Evolutionary conservation across 192 early-diverging fungal species (phyloP), one percentile per base, ranked within the genome.

Genomic region (Tieghemiomyces parasiticus): DNA sequence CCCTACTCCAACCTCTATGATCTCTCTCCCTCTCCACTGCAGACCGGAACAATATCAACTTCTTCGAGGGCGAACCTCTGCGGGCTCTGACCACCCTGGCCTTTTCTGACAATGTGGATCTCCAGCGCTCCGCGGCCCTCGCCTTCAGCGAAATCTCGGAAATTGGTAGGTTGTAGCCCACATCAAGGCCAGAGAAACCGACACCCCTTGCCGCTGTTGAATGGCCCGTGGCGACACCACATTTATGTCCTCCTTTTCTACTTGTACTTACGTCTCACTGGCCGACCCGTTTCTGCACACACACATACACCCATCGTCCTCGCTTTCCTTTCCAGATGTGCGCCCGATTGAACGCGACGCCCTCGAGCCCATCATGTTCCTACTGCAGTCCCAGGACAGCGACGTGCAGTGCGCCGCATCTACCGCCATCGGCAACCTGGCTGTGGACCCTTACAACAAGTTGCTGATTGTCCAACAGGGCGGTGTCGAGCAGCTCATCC

Each of bases 71-170:
- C 3, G 83, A 87, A 52, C 84, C 87, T 44, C 74, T 92, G 16
- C 74, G 79, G 58, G 85, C 90, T 6, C 72, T 92, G 24, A 86
- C 88, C 19, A 87, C 83, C n/a, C 67, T 92, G 30, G 87, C 84
- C 14, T 89, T 85, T 68, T 90, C 88, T 33, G 84, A 87, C 63
- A 85, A 87, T 65, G 80, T 89, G 31, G 87, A 88, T 60, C 64
- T 91, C 55, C 88, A 93, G 67, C 75, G 89, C 31, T 90, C 88
- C 6, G 90, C 88, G 0, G 88, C 90, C 24, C 73, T 90, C 62
- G 88, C 88, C 2, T 93, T 91, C 72, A 88, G 84, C 50, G 90
- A 93, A 66, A 86, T 93, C 31, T 90, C 90, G 29, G 90, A 93
- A 67, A 84, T 84, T 72, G 81, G 80, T 84, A 65, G 61, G 47